phyloP scores from a whole-genome alignment of 2,329 filamentous ascomycete species.

The Fusarium phyllophilum region DNA sequence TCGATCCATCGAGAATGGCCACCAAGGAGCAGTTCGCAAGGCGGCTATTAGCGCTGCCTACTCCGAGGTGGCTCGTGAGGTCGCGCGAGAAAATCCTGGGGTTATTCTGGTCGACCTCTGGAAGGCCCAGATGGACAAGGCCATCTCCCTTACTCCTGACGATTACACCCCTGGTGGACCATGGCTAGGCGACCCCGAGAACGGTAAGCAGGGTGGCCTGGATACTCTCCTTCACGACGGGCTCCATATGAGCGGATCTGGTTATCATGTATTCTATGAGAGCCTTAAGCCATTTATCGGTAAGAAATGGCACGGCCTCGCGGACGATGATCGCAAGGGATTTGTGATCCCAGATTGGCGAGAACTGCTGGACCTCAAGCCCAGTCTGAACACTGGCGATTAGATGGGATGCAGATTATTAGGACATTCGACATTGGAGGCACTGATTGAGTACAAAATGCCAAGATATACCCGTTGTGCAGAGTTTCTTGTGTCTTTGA shows the following conservation, averaged over 20 bases:
- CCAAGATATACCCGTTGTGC: background rate
- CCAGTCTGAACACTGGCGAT: constrained; percentile 21
- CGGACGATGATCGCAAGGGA: constrained; percentile 50
- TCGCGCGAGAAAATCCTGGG: constrained; percentile 75
- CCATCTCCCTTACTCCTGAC: constrained; percentile 63
- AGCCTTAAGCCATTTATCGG: constrained; percentile 60
- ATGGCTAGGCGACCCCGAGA: constrained; percentile 61
- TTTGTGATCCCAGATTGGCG: constrained; percentile 63
- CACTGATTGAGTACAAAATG: background rate
- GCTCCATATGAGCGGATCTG: constrained; percentile 65
- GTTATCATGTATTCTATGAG: constrained; percentile 64
- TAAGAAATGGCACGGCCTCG: constrained; percentile 52
- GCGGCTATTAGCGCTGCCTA: constrained; percentile 64
- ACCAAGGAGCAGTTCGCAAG: constrained; percentile 55
- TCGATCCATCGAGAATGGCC: constrained; percentile 60
- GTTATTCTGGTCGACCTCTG: constrained; percentile 83
- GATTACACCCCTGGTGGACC: constrained; percentile 64
- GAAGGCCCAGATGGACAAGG: constrained; percentile 79
- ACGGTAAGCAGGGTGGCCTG: constrained; percentile 62
- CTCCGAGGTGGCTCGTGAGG: constrained; percentile 67
- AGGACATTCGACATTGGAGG: background rate
- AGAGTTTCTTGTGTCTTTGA: background rate
- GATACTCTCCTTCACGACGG: constrained; percentile 66
- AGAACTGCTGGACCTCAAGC: constrained; percentile 32
- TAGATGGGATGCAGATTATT: background rate